Evolutionary conservation across 805 yeast genomes (phyloP), one percentile per base, ranked within the genome.

Genomic region (Yamadazyma endophytica): DNA sequence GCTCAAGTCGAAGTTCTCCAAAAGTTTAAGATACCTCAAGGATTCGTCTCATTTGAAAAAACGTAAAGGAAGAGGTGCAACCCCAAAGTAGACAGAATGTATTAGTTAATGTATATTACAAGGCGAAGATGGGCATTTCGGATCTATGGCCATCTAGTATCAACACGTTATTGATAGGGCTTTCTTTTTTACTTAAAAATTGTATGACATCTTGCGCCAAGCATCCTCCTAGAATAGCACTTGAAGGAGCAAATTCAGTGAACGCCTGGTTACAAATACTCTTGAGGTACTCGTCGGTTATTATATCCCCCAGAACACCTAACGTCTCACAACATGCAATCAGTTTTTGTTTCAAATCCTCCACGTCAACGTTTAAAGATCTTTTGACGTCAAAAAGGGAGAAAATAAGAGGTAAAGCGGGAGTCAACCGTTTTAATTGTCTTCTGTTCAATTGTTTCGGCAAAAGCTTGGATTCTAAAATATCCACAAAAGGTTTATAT

Each of bases 131-230:
- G 15, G 96, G 96, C 76, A 87, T 84, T 37, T 78, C 80, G 26
- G 79, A 69, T 13, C 68, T 66, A 12, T 68, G 56, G 8, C 90
- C 88, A 59, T 92, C 96, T 22, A 89, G 67, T 1, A 90, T 59
- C 42, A 84, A 67, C 31, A 85, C 67, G 52, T 92, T 92, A 52
- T 87, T 89, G 22, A 89, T 67, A 3, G 97, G 95, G 24, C 78
- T 68, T 45, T 85, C 88, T 43, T 79, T 76, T 43, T 75, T 74
- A 25, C 92, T 82, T 31, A 90, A 56, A 33, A 71, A 77, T 58
- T 92, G 92, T 27, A 92, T 82, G 9, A 87, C 81, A 52, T 89
- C 96, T 57, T 92, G 98, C 2, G 95, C 83, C 15, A 90, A 57
- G 1, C 86, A 71, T 1, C 97, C 98, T 5, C 97, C 98, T 5